Evolutionary conservation across 352 stramenopile genomes (phyloP).

Genomic region (Globisporangium rhizosaccharum): DNA sequence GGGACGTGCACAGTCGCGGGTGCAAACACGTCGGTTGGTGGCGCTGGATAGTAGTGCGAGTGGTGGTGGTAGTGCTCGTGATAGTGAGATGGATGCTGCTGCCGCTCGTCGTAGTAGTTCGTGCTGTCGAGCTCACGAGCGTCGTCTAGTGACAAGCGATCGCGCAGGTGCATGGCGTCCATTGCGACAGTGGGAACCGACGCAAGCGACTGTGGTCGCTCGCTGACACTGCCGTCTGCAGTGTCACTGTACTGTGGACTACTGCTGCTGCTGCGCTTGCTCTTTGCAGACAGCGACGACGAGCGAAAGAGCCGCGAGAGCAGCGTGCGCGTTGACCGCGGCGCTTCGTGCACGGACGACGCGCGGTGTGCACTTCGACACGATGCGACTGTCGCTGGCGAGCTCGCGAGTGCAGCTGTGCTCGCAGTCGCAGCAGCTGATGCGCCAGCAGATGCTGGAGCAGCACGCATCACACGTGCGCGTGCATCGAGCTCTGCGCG

Average conservation of each 20-base stretch:
- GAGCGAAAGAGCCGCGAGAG: conserved; percentile 23
- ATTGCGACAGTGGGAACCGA: neutral
- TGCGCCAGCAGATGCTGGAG: conserved; percentile 5
- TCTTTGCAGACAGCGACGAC: conserved; percentile 8
- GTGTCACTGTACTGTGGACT: no score
- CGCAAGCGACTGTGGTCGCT: no score
- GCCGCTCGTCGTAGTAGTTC: conserved; percentile 3
- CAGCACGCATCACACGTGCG: conserved; percentile 5
- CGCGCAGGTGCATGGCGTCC: conserved; percentile 4
- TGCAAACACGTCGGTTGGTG: conserved; percentile 2
- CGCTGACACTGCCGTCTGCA: no score
- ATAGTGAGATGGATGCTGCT: neutral
- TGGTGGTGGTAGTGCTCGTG: neutral
- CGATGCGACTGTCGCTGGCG: neutral
- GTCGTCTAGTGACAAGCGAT: neutral
- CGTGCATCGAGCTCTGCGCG: conserved; percentile 7
- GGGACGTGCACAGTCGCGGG: neutral
- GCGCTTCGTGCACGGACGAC: neutral
- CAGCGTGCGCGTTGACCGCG: conserved; percentile 13
- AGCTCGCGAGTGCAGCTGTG: neutral
- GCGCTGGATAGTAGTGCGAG: neutral
- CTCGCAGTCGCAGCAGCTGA: neutral
- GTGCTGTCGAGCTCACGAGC: neutral
- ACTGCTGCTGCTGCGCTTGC: neutral
- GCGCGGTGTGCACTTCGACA: conserved; percentile 5